These are phyloP conservation scores for Jamesozyma lodderae DNA, from an alignment of 805 yeast genomes.

Conservation along the genomic window DNA sequence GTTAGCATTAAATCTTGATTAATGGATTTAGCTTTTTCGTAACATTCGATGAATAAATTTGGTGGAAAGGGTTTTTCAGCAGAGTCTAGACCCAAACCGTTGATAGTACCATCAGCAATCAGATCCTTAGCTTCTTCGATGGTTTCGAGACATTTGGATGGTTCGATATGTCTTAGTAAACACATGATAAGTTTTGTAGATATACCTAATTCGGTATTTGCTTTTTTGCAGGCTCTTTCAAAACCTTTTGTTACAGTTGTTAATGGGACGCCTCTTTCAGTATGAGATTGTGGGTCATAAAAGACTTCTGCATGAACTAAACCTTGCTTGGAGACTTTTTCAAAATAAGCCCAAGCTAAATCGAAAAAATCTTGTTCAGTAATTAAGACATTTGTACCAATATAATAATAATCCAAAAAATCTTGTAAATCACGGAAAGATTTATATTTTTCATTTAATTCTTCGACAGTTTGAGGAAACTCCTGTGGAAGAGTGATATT, in stretches of 20 bases:
- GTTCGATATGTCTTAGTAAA: constrained; percentile 65
- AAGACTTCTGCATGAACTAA: constrained; percentile 66
- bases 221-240: constrained; percentile 55
- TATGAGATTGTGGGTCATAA: constrained; percentile 80
- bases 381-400: constrained; percentile 70
- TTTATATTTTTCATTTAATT: constrained; percentile 48
- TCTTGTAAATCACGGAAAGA: constrained; percentile 64
- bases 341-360: constrained; percentile 66
- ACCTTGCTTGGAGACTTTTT: constrained; percentile 49
- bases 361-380: constrained; percentile 66
- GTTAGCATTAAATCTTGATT: constrained; percentile 54
- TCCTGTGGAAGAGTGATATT: constrained; percentile 47
- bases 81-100: constrained; percentile 77
- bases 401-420: constrained; percentile 68
- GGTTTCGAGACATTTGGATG: constrained; percentile 47
- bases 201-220: constrained; percentile 50
- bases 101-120: constrained; percentile 49
- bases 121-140: constrained; percentile 44
- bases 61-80: constrained; percentile 76
- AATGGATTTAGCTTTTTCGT: constrained; percentile 37
- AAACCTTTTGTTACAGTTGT: constrained; percentile 59
- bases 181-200: constrained; percentile 74
- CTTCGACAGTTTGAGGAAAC: constrained; percentile 54
- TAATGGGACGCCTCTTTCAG: constrained; percentile 53
- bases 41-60: constrained; percentile 55